Conservation (phyloP, 768 basidiomycete genomes). For the Suillus lakei region DNA sequence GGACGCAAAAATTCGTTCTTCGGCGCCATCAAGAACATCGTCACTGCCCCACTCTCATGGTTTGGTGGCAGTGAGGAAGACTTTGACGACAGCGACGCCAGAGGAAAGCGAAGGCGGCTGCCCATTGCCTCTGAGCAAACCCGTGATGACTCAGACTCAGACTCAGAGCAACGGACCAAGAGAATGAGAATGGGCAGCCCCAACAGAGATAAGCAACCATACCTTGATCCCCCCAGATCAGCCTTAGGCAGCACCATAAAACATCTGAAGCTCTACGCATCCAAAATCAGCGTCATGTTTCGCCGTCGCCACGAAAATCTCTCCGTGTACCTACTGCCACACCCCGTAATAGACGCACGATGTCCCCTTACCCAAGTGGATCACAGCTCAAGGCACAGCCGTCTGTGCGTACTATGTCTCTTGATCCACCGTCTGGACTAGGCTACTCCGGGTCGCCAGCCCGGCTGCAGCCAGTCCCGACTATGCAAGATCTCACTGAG, state of each 20-base stretch:
- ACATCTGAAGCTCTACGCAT: constrained; percentile 22
- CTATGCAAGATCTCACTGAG: constrained; percentile 39
- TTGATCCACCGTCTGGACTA: constrained; percentile 58
- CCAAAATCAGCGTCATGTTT: constrained; percentile 25
- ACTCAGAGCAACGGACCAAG: constrained; percentile 45
- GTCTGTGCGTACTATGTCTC: constrained; percentile 68
- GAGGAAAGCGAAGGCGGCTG: constrained; percentile 60
- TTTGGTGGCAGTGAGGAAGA: constrained; percentile 58
- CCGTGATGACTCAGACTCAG: constrained; percentile 40
- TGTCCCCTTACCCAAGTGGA: constrained; percentile 44
- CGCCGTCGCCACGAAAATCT: constrained; percentile 34
- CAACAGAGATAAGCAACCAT: constrained; percentile 42
- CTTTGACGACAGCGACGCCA: constrained; percentile 43
- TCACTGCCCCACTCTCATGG: constrained; percentile 62
- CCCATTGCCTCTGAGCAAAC: constrained; percentile 29
- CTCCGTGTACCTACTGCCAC: constrained; percentile 36
- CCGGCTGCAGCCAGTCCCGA: constrained; percentile 31
- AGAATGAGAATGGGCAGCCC: constrained; percentile 55
- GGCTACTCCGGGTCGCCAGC: constrained; percentile 19
- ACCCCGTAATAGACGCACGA: constrained; percentile 43
- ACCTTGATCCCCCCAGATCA: constrained; percentile 60
- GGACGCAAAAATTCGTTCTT: constrained; percentile 63
- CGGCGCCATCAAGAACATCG: constrained; percentile 66
- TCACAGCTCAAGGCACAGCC: constrained; percentile 39
- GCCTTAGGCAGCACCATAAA: constrained; percentile 40